phyloP scores from a whole-genome alignment of 495 filamentous ascomycete genomes.

The Hypoxylon fuscum region DNA sequence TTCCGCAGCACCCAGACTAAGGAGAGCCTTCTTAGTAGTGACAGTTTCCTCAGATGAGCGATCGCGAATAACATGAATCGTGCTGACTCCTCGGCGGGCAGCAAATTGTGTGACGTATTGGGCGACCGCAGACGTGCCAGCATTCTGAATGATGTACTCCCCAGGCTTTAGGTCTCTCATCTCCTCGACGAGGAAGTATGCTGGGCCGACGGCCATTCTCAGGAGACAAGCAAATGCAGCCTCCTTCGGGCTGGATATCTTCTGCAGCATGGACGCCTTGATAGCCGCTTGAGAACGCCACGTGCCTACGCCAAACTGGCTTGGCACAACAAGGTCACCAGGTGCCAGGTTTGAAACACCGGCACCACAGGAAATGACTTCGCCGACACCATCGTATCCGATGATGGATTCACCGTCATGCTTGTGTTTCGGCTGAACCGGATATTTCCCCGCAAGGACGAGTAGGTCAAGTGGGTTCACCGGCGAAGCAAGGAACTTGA shows the following conservation, averaged over 20 bases:
- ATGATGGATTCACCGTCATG: neutral
- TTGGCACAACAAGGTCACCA: neutral
- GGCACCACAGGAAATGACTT: neutral
- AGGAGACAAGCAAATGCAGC: neutral
- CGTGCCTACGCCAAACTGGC: neutral
- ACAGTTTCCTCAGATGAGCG: neutral
- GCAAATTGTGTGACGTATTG: neutral
- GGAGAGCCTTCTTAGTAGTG: neutral
- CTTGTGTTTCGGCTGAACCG: neutral
- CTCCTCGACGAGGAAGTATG: slow-evolving; percentile 1
- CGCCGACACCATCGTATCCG: neutral
- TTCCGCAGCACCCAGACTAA: neutral
- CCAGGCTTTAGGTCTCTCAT: neutral
- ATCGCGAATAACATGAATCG: slow-evolving; percentile 1
- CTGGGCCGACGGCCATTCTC: neutral
- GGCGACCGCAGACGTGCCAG: neutral
- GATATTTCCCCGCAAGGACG: neutral
- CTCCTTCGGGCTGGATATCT: neutral
- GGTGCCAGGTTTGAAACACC: neutral
- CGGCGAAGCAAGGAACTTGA: neutral
- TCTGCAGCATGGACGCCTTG: neutral
- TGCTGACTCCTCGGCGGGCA: neutral
- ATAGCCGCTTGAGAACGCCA: neutral
- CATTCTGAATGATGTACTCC: neutral
- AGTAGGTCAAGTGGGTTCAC: neutral